Evolutionary conservation across 192 early-diverging fungal genomes (phyloP), one percentile per base, ranked within the genome.

Genomic region (Coemansia erecta): DNA sequence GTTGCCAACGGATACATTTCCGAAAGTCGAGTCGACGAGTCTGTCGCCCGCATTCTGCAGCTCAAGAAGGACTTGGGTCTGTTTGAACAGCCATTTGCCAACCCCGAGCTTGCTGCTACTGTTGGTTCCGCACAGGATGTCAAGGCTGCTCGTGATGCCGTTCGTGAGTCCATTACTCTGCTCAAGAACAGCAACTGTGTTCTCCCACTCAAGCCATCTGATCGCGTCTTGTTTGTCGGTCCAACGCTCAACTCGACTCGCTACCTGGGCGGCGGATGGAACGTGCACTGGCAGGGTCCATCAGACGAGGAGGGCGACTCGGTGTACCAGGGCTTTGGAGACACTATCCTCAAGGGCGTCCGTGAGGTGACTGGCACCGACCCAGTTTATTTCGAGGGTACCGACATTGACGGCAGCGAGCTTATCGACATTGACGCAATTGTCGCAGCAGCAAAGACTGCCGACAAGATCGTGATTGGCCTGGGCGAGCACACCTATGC

Each of bases 31-130:
- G 48, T 85, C 8, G 77, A 85, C 12, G 77, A 81, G 23, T 83
- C 83, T 6, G 84, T 73, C 10, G 83, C 67, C 2, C 76, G 81
- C 44, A 53, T 87, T 2, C 59, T 87, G 47, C 86, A 87, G 64
- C 66, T 85, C 19, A 87, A 87, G 63, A 87, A 87, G 63, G 86
- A 87, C 60, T 53, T 87, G 5, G 86, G 86, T 0, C 53, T 87
- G 10, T 83, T 87, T 45, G 73, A 80, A n/a, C 43, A 58, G 7
- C 76, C 78, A 48, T 73, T 64, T 15, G 65, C 63, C 2, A 70
- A 82, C 46, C 54, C 40, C 8, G 21, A 56, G 11, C 54, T 56
- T 35, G 8, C 21, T 19, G 41, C 18, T 9, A 49, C 72, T 2
- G 83, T 86, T 2, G 82, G 84, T 0, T 72, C 80, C 0, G 28